Evolutionary conservation across 148 eudicot genomes (phyloP).

Genomic region (Beta vulgaris): DNA sequence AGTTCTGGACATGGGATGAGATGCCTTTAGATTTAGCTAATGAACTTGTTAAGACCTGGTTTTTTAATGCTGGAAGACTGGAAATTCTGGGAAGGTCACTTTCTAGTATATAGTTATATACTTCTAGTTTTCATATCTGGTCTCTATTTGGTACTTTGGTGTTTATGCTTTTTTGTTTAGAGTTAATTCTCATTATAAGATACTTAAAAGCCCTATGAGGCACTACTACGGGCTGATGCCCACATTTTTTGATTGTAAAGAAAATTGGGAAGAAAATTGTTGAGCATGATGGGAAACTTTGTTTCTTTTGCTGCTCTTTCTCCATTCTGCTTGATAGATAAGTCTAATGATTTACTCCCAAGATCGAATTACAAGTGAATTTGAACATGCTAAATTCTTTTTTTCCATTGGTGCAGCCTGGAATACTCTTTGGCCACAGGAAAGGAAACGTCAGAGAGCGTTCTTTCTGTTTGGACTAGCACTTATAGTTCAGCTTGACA

Average conservation of each 20-base stretch:
- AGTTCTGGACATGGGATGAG: neutral
- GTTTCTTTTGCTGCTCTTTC: neutral
- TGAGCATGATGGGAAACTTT: neutral
- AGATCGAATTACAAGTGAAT: neutral
- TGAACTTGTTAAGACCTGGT: neutral
- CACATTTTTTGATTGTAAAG: neutral
- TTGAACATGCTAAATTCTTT: neutral
- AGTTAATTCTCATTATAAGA: too few relatives aligned
- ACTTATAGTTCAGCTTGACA: conserved; percentile 82
- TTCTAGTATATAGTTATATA: too few relatives aligned
- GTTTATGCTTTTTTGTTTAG: too few relatives aligned
- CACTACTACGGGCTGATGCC: neutral
- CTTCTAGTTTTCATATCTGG: too few relatives aligned
- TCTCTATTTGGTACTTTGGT: too few relatives aligned
- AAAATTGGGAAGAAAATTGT: neutral
- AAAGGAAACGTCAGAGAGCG: conserved; percentile 93
- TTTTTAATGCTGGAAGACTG: neutral
- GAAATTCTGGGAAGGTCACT: neutral
- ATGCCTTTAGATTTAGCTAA: neutral
- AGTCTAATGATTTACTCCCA: neutral
- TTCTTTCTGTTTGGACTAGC: conserved; percentile 95
- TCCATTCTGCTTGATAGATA: neutral
- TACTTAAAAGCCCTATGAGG: neutral
- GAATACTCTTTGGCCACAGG: conserved; percentile 98
- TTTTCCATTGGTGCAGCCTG: conserved; percentile 55